Evolutionary conservation across 1,284 basidiomycete species (phyloP), one percentile per base, ranked within the genome.

Genomic region (Cutaneotrichosporon cavernicola): DNA sequence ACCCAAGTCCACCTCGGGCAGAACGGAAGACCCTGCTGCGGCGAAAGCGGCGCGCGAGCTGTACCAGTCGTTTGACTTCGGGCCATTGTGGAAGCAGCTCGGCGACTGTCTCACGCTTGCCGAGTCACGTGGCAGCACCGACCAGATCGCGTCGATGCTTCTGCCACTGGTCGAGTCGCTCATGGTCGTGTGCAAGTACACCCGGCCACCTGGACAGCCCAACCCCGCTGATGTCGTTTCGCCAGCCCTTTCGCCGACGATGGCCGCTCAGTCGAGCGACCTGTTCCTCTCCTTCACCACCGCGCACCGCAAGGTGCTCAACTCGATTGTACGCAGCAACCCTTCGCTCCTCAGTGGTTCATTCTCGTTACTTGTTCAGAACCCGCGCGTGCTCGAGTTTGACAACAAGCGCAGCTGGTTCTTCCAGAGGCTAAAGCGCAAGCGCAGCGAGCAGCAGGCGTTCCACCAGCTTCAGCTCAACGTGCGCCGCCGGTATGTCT

Each of bases 351-450:
- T 99, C 91, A 94, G 92, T 70, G 97, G 97, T 13, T 97, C 94
- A 1, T 99, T 99, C 85, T 93, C 95, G 16, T 85, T 99, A 2
- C 85, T 99, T 63, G 91, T 99, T 40, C 89, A 95, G 80, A 99
- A 99, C 74, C 90, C 97, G 57, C 89, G 92, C 52, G 94, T 99
- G 30, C 87, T 99, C 65, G 97, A 99, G 84, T 99, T 99, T 79
- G 97, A 99, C 84, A 99, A 99, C 88, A 99, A 99, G 83, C 88
- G 97, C 61, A 97, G 95, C 75, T 99, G 96, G 84, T 99, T 99
- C 84, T 90, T 88, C 69, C 96, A 98, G 80, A 94, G 98, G 78
- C 85, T 99, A 18, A 94, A 97, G 78, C 89, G 91, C 60, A 90
- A 91, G 56, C 86, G 89, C 65, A 14, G 38, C 30, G 82, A 86